Evolutionary conservation across 2,329 filamentous ascomycete species (phyloP), one percentile per base, ranked within the genome.

Genomic region (Fonsecaea multimorphosa): DNA sequence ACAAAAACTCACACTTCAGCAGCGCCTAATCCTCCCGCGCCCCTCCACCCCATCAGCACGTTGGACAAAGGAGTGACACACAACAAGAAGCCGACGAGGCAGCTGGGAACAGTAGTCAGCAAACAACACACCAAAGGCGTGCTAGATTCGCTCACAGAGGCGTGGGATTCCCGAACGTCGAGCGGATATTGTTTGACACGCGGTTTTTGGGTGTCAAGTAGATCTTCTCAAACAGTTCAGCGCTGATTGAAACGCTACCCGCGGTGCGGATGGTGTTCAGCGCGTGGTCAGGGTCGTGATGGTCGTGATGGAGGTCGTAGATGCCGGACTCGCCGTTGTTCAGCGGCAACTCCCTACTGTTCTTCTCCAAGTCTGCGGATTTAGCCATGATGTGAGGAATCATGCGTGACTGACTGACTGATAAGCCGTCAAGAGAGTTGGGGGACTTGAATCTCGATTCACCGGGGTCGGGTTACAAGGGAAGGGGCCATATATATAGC

Each of bases 11-110:
- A 57, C 51, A 63, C 44, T 49, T 76, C 73, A 6, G 84, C 81
- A 55, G 83, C 83, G 16, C 84, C 84, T 52, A 75, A 79, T 3
- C 80, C 81, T 51, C 83, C 84, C n/a, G 85, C 80, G 14, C 85
- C 84, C 70, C 85, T 76, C 85, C 85, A 87, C 22, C 84, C 84
- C 83, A 87, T 85, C 4, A 86, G 76, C 31, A 81, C 79, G 75
- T 82, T 85, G 51, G 83, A 82, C n/a, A 86, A 74, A 0, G 85
- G 85, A 0, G 79, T 82, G 22, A 86, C 76, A 27, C 80, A 82
- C 22, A 87, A 71, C 58, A 87, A 72, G 76, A 87, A 87, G 2
- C 85, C 85, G 1, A 24, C 9, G 3, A 63, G 31, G 11, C 11
- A 9, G 1, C 51, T 54, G 51, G 38, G 8, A n/a, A 6, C 32